phyloP scores from a whole-genome alignment of 805 yeast genomes.

The Lipomyces yamadae region DNA sequence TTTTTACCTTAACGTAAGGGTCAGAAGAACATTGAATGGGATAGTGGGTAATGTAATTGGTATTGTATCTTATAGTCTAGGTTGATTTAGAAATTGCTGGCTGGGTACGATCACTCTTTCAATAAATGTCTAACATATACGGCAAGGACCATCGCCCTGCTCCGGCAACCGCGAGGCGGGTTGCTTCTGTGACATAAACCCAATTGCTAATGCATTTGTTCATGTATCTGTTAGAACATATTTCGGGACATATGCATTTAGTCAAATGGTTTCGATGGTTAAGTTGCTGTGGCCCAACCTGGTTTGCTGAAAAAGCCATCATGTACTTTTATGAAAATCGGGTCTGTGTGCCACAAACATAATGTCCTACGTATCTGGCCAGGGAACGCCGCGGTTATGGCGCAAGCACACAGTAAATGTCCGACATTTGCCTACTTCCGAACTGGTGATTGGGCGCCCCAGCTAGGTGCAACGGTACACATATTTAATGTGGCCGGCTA shows the following conservation, averaged over 20 bases:
- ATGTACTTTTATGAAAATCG: neutral
- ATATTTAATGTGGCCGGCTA: conserved; percentile 1
- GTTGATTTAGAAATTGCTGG: neutral
- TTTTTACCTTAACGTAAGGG: neutral
- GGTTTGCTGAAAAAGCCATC: neutral
- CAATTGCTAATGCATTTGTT: too few relatives aligned
- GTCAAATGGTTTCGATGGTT: neutral
- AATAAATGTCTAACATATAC: too few relatives aligned
- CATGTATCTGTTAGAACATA: too few relatives aligned
- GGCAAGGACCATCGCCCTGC: too few relatives aligned
- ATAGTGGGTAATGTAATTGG: neutral
- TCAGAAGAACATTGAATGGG: neutral
- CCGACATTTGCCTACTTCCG: conserved; percentile 9
- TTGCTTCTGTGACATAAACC: too few relatives aligned
- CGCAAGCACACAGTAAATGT: neutral
- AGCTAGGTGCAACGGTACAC: conserved; percentile 13
- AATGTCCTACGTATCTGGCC: neutral
- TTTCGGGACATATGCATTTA: neutral
- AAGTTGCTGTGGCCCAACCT: neutral
- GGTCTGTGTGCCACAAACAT: neutral
- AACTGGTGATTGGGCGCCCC: conserved; percentile 26
- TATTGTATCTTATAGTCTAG: neutral
- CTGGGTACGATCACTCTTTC: too few relatives aligned
- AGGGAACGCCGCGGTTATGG: neutral
- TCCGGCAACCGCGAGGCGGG: too few relatives aligned